Evolutionary conservation across 257 asterid species (phyloP).

Genomic region (Ophiorrhiza pumila): DNA sequence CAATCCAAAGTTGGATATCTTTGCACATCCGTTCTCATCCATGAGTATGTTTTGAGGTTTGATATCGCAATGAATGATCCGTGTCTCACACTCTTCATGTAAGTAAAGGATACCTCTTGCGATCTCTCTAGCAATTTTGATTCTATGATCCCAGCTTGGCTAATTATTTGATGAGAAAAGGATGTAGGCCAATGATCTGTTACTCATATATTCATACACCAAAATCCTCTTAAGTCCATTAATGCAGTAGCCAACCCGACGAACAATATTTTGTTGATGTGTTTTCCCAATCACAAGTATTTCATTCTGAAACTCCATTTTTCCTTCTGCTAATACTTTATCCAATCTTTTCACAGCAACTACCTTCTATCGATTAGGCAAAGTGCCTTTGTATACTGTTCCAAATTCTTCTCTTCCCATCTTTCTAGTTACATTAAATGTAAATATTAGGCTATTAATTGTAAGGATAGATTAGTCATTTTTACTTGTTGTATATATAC

Average conservation of each 20-base stretch:
- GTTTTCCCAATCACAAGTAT: conserved; percentile 46
- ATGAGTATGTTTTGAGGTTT: too few species aligned
- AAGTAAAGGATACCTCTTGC: too few species aligned
- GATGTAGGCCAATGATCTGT: conserved; percentile 45
- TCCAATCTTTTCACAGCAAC: conserved; percentile 51
- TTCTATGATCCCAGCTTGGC: conserved; percentile 39
- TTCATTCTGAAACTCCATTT: conserved; percentile 43
- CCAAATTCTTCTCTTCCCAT: conserved; percentile 24
- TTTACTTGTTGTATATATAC: too few species aligned
- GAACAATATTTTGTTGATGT: conserved; percentile 51
- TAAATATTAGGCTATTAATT: too few species aligned
- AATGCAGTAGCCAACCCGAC: conserved; percentile 47
- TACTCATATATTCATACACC: conserved; percentile 56
- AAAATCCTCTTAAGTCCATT: conserved; percentile 41
- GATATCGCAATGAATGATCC: too few species aligned
- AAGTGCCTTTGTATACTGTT: conserved; percentile 10
- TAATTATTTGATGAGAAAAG: conserved; percentile 26
- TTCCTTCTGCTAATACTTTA: conserved; percentile 34
- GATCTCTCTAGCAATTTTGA: conserved; percentile 31
- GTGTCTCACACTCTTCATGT: too few species aligned
- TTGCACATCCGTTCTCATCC: conserved; percentile 38
- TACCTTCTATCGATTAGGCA: conserved; percentile 16
- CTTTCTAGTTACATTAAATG: too few species aligned
- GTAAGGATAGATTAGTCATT: too few species aligned
- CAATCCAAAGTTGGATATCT: conserved; percentile 53